Evolutionary conservation across 495 filamentous ascomycete genomes (phyloP), one percentile per base, ranked within the genome.

Genomic region (Penicillium psychrofluorescens): DNA sequence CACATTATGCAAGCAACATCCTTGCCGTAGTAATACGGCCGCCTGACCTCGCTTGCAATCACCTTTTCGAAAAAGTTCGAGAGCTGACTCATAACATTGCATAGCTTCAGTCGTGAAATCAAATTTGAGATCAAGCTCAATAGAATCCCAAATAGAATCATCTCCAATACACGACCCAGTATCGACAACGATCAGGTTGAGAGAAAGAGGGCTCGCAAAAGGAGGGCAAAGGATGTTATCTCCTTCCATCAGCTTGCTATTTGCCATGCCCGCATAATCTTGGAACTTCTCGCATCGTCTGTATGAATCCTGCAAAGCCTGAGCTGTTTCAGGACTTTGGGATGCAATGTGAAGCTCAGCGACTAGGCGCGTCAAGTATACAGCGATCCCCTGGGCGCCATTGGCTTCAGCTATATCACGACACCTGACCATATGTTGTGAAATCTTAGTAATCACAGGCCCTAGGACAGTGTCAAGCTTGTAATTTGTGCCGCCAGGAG

Each of bases 11-110:
- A 57, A 28, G 33, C 50, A 53, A 43, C 54, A 51, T 27, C 35
- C 57, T 31, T 52, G 52, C 14, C 55, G 55, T 48, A 64, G 50
- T 36, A 57, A 45, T 16, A 54, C 44, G 1, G 46, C 46, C 15
- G 49, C 57, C 36, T 54, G 50, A 3, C 48, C 54, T 1, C 54
- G 51, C 29, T 44, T 46, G 27, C 44, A 50, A 13, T 41, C 38
- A 5, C 44, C 33, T 28, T 35, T 15, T 32, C 35, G 35, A 35
- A 61, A 61, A 11, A 58, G 40, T 0, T 45, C 29, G 0, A 55
- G 37, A 4, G 50, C 50, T 30, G 29, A 39, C 11, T 55, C 41
- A 29, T 57, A 55, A 13, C 38, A 46, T 2, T 38, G 12, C 10
- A 32, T 27, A 6, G 39, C 54, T 29, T 42, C 31, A 6, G 39